Evolutionary conservation across 495 filamentous ascomycete genomes (phyloP).

Genomic region (Xylaria telfairii): DNA sequence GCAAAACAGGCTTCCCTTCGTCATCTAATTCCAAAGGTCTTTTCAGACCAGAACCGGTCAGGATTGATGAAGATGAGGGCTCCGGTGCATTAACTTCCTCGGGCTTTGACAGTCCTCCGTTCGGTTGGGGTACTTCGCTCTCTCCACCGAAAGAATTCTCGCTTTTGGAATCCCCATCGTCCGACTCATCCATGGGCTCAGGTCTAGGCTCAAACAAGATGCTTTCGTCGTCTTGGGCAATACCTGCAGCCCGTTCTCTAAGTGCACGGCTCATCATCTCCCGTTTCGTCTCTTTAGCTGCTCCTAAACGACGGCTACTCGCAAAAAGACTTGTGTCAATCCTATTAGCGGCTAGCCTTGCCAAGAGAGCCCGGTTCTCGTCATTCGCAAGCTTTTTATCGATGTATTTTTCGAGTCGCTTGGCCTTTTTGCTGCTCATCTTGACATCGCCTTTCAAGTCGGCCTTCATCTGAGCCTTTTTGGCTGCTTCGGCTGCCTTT

Average conservation of each 20-base stretch:
- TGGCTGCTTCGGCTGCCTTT: slow-evolving; percentile 71
- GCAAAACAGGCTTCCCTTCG: slow-evolving; percentile 78
- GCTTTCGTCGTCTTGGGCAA: slow-evolving; percentile 49
- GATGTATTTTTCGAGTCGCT: slow-evolving; percentile 96
- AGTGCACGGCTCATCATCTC: slow-evolving; percentile 66
- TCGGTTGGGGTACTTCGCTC: not conserved
- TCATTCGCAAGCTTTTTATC: slow-evolving; percentile 95
- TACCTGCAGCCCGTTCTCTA: slow-evolving; percentile 62
- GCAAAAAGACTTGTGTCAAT: slow-evolving; percentile 81
- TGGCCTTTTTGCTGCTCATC: slow-evolving; percentile 89
- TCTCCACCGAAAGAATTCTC: not conserved
- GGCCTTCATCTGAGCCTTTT: slow-evolving; percentile 60
- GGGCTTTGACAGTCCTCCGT: not conserved
- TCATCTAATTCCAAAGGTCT: slow-evolving; percentile 80
- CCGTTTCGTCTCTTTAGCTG: slow-evolving; percentile 66
- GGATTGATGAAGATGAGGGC: not conserved
- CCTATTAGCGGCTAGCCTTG: slow-evolving; percentile 76
- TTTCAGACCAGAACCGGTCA: slow-evolving; percentile 82
- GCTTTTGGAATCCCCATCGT: slow-evolving; percentile 36
- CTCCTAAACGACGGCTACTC: slow-evolving; percentile 78
- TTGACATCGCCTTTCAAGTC: slow-evolving; percentile 75
- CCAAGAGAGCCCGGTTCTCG: slow-evolving; percentile 83
- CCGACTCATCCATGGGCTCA: slow-evolving; percentile 39
- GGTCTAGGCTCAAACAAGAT: slow-evolving; percentile 43
- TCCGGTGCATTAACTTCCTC: not conserved